These are phyloP conservation scores for Botrytis pseudocinerea DNA, from an alignment of 2,329 filamentous ascomycete genomes.

Conservation along the genomic window DNA sequence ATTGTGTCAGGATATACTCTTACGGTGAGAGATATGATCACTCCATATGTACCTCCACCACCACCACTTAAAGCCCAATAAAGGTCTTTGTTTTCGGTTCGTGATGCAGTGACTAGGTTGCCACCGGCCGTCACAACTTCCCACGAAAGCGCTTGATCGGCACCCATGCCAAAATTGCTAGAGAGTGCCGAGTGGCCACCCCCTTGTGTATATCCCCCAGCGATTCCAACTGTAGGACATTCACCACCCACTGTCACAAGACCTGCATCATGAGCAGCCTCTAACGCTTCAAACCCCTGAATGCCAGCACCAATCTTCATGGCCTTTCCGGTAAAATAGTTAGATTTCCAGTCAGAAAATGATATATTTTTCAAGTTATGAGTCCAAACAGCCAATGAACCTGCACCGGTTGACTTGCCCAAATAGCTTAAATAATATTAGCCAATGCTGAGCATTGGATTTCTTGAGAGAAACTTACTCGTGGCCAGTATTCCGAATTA, in stretches of 20 bases:
- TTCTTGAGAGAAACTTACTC: conserved; percentile 41
- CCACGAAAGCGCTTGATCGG: conserved; percentile 58
- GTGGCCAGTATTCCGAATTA: conserved; percentile 58
- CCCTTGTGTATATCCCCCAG: conserved; percentile 61
- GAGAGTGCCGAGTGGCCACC: conserved; percentile 59
- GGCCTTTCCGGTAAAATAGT: conserved; percentile 51
- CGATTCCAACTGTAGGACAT: conserved; percentile 57
- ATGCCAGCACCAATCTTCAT: conserved; percentile 58
- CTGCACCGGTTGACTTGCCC: conserved; percentile 63
- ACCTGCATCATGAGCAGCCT: conserved; percentile 45
- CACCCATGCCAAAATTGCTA: conserved; percentile 57
- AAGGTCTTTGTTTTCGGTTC: conserved; percentile 52
- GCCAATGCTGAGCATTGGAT: not conserved
- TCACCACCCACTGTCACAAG: conserved; percentile 54
- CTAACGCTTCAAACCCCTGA: conserved; percentile 49
- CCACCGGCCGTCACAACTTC: conserved; percentile 57
- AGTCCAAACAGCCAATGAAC: conserved; percentile 57
- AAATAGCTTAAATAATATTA: conserved; percentile 42
- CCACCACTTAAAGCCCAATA: conserved; percentile 65
- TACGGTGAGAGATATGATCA: conserved; percentile 57
- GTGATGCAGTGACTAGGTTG: conserved; percentile 50
- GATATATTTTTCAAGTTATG: conserved; percentile 53
- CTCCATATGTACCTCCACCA: conserved; percentile 58
- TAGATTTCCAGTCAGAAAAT: conserved; percentile 44
- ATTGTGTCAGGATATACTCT: conserved; percentile 50